Percentiles rank a stretch among this genome's conserved stretches.
Conservation (phyloP, 306 rosid species). For the Prunus fruticosa region DNA sequence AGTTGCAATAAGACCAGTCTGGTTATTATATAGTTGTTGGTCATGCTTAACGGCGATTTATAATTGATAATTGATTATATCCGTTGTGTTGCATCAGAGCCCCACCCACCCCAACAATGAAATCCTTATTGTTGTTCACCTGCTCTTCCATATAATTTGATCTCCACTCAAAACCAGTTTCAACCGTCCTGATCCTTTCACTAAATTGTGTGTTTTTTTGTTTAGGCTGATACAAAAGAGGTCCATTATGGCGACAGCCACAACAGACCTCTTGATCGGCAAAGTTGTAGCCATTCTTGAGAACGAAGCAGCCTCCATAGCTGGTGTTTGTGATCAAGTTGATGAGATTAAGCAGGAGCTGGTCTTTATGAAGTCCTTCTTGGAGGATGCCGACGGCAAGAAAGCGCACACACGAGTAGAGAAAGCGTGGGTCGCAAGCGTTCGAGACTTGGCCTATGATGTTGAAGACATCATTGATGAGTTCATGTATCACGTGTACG, state of each 20-base stretch:
- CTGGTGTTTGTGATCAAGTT: not conserved
- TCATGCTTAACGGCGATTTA: too few species aligned
- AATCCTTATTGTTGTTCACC: too few species aligned
- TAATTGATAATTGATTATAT: too few species aligned
- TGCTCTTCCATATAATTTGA: too few species aligned
- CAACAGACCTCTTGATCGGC: not conserved
- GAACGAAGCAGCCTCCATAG: not conserved
- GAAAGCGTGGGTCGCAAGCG: not conserved
- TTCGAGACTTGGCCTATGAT: not conserved
- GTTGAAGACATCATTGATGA: slow-evolving; percentile 10
- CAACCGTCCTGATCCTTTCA: too few species aligned
- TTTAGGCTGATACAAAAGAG: not conserved
- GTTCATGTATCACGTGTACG: not conserved
- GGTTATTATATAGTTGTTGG: too few species aligned
- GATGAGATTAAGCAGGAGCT: slow-evolving; percentile 11
- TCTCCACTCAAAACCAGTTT: not conserved
- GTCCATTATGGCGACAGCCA: not conserved
- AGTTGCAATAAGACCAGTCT: too few species aligned
- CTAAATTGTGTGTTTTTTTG: not conserved
- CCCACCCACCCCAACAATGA: too few species aligned
- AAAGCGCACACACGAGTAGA: not conserved
- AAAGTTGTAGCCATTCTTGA: not conserved
- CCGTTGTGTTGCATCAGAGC: too few species aligned
- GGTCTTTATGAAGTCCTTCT: not conserved
- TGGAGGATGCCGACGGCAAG: not conserved